These are phyloP conservation scores for Termitomyces sp. DNA, from an alignment of 768 basidiomycete species.

Conservation along the genomic window DNA sequence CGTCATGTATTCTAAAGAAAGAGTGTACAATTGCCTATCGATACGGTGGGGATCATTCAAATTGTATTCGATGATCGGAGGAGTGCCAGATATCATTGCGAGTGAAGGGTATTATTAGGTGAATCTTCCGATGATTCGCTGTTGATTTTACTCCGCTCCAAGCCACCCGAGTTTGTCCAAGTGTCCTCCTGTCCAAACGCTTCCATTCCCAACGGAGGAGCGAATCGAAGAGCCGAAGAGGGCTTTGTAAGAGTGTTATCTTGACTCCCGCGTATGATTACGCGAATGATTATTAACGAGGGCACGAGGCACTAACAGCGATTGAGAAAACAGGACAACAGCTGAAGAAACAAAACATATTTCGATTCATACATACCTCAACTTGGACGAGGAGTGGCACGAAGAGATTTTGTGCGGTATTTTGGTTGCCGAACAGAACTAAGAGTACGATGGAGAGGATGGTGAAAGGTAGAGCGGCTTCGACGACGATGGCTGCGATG, in stretches of 20 bases:
- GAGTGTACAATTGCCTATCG: not conserved
- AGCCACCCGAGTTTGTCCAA: not conserved
- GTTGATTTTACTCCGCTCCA: not conserved
- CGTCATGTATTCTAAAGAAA: too few species aligned
- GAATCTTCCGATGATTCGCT: not conserved
- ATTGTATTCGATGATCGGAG: not conserved
- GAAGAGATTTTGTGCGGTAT: constrained; percentile 22
- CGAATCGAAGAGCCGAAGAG: not conserved
- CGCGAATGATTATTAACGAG: constrained; percentile 10
- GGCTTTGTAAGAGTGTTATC: not conserved
- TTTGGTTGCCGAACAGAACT: constrained; percentile 18
- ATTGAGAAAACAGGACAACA: not conserved
- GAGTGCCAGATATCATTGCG: not conserved
- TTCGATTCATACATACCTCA: constrained; percentile 12
- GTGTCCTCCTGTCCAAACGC: not conserved
- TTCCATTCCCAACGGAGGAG: not conserved
- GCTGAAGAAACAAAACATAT: not conserved
- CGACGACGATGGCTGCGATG: constrained; percentile 29
- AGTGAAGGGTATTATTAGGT: not conserved
- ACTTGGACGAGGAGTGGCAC: constrained; percentile 22
- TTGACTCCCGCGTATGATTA: not conserved
- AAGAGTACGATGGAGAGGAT: constrained; percentile 27
- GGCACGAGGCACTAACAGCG: constrained; percentile 6
- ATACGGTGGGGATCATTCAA: not conserved
- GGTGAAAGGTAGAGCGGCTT: constrained; percentile 33